Conservation (phyloP, 768 basidiomycete genomes). For the Lactarius akahatsu region DNA sequence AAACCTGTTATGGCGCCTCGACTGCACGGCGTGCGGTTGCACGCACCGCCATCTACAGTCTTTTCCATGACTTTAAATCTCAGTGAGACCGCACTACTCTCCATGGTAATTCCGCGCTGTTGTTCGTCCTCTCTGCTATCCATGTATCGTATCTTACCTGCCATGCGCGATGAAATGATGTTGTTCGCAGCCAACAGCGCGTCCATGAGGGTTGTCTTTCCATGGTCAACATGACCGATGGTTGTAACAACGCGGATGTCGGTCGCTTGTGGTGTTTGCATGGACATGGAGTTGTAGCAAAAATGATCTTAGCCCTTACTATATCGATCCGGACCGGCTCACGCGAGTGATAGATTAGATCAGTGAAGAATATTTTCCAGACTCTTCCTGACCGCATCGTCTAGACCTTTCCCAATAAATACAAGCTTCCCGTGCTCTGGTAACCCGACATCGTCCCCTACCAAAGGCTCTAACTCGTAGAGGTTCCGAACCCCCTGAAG, state of each 20-base stretch:
- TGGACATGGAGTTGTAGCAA: background rate
- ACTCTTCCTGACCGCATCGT: conserved; percentile 53
- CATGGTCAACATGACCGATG: conserved; percentile 91
- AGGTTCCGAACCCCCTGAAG: conserved; percentile 90
- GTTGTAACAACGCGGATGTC: conserved; percentile 80
- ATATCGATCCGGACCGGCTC: conserved; percentile 14
- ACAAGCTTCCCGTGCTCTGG: conserved; percentile 77
- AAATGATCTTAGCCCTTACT: background rate
- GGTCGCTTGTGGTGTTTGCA: conserved; percentile 35
- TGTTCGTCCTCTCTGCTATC: conserved; percentile 98
- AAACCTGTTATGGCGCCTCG: conserved; percentile 37
- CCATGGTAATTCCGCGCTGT: conserved; percentile 98
- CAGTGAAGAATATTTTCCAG: conserved; percentile 39
- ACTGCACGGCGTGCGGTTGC: conserved; percentile 13
- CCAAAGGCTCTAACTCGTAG: conserved; percentile 64
- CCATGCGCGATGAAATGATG: conserved; percentile 92
- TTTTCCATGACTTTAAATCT: conserved; percentile 78
- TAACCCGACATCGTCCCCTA: conserved; percentile 45
- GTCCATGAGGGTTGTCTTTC: conserved; percentile 96
- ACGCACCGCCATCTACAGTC: conserved; percentile 55
- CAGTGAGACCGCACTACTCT: conserved; percentile 91
- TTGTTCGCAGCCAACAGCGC: conserved; percentile 94
- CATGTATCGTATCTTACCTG: conserved; percentile 93
- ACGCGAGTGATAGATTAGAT: background rate
- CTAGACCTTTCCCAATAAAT: conserved; percentile 81